These are phyloP conservation scores for Fomitopsis betulina DNA, from an alignment of 1,284 basidiomycete genomes.

Conservation along the genomic window DNA sequence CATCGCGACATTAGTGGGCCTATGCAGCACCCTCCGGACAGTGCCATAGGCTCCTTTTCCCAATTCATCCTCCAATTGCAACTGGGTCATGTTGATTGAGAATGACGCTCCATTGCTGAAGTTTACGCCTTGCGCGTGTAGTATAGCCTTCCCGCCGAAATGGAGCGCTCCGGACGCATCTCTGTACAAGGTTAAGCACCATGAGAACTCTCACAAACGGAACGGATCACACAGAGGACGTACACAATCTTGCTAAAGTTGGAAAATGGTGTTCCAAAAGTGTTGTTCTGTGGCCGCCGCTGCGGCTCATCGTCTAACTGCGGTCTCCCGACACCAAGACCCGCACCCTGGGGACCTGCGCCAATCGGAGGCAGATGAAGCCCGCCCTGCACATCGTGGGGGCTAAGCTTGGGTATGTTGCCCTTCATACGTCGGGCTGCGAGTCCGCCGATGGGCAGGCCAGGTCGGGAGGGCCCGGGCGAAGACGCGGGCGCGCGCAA, in stretches of 20 bases:
- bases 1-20: constrained; percentile 93
- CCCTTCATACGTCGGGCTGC: constrained; percentile 42
- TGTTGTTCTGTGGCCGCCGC: constrained; percentile 38
- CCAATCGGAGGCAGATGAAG: constrained; percentile 33
- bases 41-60: constrained; percentile 97
- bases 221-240: constrained; percentile 26
- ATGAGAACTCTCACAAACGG: background rate
- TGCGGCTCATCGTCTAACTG: constrained; percentile 33
- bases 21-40: constrained; percentile 93
- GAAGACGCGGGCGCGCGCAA: constrained; percentile 23
- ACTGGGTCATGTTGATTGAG: constrained; percentile 94
- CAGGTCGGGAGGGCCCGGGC: constrained; percentile 17
- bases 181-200: constrained; percentile 33
- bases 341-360: constrained; percentile 57
- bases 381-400: constrained; percentile 52
- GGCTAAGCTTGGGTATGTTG: constrained; percentile 51
- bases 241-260: constrained; percentile 96
- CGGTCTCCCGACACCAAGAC: constrained; percentile 65
- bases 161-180: constrained; percentile 94
- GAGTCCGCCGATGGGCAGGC: constrained; percentile 29
- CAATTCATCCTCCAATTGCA: constrained; percentile 88
- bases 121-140: constrained; percentile 92
- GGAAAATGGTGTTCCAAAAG: constrained; percentile 76
- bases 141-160: constrained; percentile 89
- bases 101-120: constrained; percentile 93